Base-by-base conservation (phyloP, 352 stramenopile species). In the Pythium phragmitis region DNA sequence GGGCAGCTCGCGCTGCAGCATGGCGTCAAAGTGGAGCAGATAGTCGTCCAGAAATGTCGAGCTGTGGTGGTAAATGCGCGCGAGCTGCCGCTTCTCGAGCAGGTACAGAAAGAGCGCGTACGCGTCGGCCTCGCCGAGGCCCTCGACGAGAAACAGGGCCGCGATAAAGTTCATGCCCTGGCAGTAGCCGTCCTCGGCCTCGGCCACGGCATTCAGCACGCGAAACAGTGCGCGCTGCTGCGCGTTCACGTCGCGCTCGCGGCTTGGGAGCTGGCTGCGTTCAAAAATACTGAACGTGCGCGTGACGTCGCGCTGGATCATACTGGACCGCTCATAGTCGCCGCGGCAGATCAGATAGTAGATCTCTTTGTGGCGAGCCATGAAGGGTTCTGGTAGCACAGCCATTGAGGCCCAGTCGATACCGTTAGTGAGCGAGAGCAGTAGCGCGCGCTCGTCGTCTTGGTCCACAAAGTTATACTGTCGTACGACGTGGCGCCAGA, bases 111-210 rank as follows among this genome's bases (percentile, higher is more conserved):
- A 96, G 9, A 92, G 69, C 30, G 82, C 76, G 41, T 94, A 96
- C 12, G 85, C 79, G 60, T 96, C 83, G 4, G 81, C 85, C 68
- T 96, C 87, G 3, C 83, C 75, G 14, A 96, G 60, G 0, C 83
- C 87, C 78, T 93, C 80, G 7, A 94, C 87, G 12, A 96, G 77
- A 48, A 96, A 94, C 4, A 96, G 64, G 17, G 83, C 87, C 0
- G 85, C 87, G 60, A 96, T 93, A 57, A 96, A 96, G 72, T 96
- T 96, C 87, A 96, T 96, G 6, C 87, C 87, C 45, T 96, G 87
- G 59, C 87, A 95, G 56, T 95, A 95, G 7, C 81, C 85, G 54
- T 89, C 76, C 57, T 95, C 87, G 2, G 83, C 85, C 48, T 92
- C 78, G 2, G 85, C 69, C 42, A 95, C 80, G 6, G 85, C 87